Percentiles rank a stretch among this genome's conserved stretches.
Evolutionary conservation across 306 rosid species (phyloP).

Genomic region (Corylus avellana): DNA sequence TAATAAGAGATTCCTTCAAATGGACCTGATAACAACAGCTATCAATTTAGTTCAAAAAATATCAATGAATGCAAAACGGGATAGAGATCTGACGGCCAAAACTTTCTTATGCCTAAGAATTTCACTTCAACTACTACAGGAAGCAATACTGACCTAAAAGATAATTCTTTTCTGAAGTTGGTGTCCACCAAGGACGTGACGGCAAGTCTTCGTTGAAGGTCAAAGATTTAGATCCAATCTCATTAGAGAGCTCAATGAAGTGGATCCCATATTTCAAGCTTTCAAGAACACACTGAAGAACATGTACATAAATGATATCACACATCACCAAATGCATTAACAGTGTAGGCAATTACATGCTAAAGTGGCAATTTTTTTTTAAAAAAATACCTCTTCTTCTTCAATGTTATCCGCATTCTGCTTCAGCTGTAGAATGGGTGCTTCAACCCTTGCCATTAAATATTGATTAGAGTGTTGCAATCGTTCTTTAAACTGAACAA

Average conservation of each 20-base stretch:
- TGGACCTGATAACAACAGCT: conserved; percentile 57
- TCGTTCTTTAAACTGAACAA: conserved; percentile 90
- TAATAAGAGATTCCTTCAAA: conserved; percentile 78
- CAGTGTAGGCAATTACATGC: conserved; percentile 19
- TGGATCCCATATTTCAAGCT: conserved; percentile 69
- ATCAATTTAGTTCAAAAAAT: conserved; percentile 13
- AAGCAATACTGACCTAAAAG: conserved; percentile 68
- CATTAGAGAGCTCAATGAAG: conserved; percentile 81
- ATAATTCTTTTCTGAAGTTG: conserved; percentile 80
- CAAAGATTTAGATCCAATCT: conserved; percentile 79
- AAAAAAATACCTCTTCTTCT: conserved; percentile 68
- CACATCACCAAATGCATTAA: conserved; percentile 20
- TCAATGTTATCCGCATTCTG: conserved; percentile 79
- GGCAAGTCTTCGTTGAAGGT: conserved; percentile 88
- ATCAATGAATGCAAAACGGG: background rate
- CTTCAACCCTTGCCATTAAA: conserved; percentile 75
- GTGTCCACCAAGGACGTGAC: conserved; percentile 97
- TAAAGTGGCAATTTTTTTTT: conserved; percentile 6
- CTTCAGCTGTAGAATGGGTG: conserved; percentile 75
- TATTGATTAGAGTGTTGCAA: conserved; percentile 84
- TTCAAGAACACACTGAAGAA: conserved; percentile 63
- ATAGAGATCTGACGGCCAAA: conserved; percentile 18
- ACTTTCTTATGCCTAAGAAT: background rate
- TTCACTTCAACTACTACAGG: background rate
- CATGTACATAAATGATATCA: conserved; percentile 20